Conservation (phyloP, 169 alveolate species). For the Plasmodium sp. region DNA sequence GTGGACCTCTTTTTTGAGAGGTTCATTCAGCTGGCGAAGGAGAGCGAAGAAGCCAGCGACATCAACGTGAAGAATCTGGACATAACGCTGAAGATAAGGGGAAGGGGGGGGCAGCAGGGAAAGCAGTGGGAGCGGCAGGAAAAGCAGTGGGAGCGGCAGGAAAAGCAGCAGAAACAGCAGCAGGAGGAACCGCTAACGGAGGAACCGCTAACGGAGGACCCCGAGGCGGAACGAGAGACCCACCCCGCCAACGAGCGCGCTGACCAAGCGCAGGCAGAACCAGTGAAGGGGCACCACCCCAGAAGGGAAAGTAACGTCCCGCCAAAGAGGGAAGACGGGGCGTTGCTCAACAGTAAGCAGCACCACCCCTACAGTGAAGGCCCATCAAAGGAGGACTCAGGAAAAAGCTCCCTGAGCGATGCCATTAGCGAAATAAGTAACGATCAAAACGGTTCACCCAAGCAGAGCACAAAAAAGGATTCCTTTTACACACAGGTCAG, state of each 20-base stretch:
- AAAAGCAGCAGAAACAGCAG: neutral
- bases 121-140: neutral
- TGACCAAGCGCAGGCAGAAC: neutral
- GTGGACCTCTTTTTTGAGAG: slow-evolving; percentile 34
- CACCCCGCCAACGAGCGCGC: neutral
- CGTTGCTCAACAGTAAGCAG: neutral
- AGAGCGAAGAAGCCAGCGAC: slow-evolving; percentile 8
- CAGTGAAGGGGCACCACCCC: neutral
- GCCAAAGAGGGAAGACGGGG: neutral
- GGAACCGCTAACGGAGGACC: neutral
- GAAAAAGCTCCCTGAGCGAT: neutral
- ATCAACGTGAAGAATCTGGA: slow-evolving; percentile 22
- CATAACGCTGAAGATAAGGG: slow-evolving; percentile 25
- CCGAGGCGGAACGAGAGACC: neutral
- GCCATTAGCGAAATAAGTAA: slow-evolving; percentile 1
- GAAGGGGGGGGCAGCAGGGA: neutral
- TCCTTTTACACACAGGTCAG: neutral
- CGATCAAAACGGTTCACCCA: neutral
- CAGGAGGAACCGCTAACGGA: neutral
- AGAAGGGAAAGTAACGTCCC: neutral
- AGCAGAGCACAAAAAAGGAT: neutral
- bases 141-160: neutral
- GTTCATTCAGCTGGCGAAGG: slow-evolving; percentile 22
- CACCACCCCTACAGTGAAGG: neutral
- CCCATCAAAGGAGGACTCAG: neutral